These are phyloP conservation scores for Neonectria coccinea DNA, from an alignment of 2,329 filamentous ascomycete species.

Conservation along the genomic window DNA sequence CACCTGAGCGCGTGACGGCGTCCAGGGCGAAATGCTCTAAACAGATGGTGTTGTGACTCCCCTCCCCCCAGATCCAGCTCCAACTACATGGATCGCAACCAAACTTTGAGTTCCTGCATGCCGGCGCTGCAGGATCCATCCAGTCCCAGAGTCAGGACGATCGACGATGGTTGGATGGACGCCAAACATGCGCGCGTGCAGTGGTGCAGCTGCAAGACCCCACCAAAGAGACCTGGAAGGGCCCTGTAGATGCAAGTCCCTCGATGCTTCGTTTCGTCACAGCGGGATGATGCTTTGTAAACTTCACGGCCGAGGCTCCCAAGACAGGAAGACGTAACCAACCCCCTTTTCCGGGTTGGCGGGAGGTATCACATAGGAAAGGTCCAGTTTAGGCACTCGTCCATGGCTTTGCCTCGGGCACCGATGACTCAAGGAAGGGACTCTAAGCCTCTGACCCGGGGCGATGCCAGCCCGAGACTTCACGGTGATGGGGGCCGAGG, in stretches of 20 bases:
- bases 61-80: background rate
- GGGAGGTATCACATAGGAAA: constrained; percentile 17
- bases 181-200: constrained; percentile 19
- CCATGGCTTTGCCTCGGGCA: constrained; percentile 32
- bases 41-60: constrained; percentile 1
- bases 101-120: constrained; percentile 14
- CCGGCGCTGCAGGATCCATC: constrained; percentile 3
- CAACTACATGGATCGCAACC: background rate
- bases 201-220: constrained; percentile 41
- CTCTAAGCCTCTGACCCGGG: constrained; percentile 29
- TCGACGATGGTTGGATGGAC: constrained; percentile 1
- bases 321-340: constrained; percentile 23
- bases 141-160: constrained; percentile 5
- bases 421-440: constrained; percentile 27
- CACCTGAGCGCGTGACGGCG: constrained; percentile 4
- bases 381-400: constrained; percentile 11
- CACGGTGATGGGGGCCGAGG: constrained; percentile 4
- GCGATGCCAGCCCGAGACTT: constrained; percentile 37
- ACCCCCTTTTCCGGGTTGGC: constrained; percentile 26
- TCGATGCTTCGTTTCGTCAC: constrained; percentile 31
- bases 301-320: background rate
- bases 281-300: constrained; percentile 1
- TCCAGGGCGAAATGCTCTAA: background rate
- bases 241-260: constrained; percentile 30
- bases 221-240: constrained; percentile 27